Conservation (phyloP, 305 asterid species). For the Rubia occidens region DNA sequence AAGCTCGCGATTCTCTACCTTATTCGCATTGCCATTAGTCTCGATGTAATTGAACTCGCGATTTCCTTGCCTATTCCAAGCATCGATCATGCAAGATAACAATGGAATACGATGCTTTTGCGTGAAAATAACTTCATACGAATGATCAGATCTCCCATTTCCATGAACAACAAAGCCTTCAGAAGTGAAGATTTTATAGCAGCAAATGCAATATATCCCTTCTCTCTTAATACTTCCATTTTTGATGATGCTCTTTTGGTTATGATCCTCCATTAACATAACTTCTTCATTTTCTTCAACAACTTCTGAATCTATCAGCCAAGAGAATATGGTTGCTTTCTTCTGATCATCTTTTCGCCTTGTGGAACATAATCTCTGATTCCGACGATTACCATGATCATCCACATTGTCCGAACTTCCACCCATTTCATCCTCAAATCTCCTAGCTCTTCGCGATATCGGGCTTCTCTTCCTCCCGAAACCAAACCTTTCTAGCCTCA, state of each 20-base stretch:
- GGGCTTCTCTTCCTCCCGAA: constrained; percentile 6
- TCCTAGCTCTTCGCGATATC: constrained; percentile 13
- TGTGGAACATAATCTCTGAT: background rate
- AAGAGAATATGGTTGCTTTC: constrained; percentile 32
- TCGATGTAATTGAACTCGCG: background rate
- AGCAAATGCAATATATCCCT: constrained; percentile 43
- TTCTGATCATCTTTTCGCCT: constrained; percentile 5
- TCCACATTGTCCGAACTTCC: constrained; percentile 3
- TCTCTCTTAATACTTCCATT: constrained; percentile 31
- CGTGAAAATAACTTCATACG: constrained; percentile 26
- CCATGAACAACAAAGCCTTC: constrained; percentile 32
- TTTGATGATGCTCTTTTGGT: constrained; percentile 8
- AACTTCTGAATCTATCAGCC: constrained; percentile 36
- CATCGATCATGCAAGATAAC: constrained; percentile 27
- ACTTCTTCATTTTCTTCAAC: constrained; percentile 28
- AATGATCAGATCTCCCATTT: constrained; percentile 22
- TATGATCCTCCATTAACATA: constrained; percentile 11
- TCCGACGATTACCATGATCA: background rate
- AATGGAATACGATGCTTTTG: constrained; percentile 16
- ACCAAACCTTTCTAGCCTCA: background rate
- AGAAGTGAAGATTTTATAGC: constrained; percentile 22
- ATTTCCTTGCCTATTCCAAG: constrained; percentile 27
- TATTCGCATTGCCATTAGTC: constrained; percentile 14
- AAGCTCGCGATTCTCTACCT: background rate
- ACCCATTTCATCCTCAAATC: background rate